Evolutionary conservation across 768 basidiomycete species (phyloP), one percentile per base, ranked within the genome.

Genomic region (Sporobolomyces pararoseus): DNA sequence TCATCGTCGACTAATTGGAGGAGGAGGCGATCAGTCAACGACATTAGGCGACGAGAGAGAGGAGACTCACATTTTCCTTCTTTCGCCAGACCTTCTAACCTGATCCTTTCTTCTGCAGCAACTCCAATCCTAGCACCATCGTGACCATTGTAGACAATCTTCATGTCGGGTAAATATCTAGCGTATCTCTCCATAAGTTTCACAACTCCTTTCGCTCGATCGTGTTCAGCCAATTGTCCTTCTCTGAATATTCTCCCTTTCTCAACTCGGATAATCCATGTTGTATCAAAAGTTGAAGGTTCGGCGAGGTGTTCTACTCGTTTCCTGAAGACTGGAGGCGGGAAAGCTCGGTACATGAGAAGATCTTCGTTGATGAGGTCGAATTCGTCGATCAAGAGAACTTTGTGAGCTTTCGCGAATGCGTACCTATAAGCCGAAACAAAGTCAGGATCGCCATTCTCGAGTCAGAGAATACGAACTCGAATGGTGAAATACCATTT

Each of bases 361-460:
- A 79, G 74, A 44, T 77, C 76, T 31, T 75, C 60, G 58, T 77
- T 71, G 67, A 79, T 79, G n/a, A 74, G 70, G 72, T 79, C 77
- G 63, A 77, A 79, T 69, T 79, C 78, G 75, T 75, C 70, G 71
- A 72, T 70, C 27, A 77, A 57, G 37, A 76, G 63, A 16, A 77
- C 73, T 19, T 65, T 59, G 54, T 76, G 71, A 21, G 71, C 65
- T 39, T 55, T 67, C 31, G 70, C 67, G 68, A 74, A 73, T 23
- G 66, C 65, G 55, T 67, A 73, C 72, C 70, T 70, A 51, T 27
- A 10, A 9, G 9, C 16, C 23, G 7, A n/a, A 39, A 14, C 12
- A 46, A 4, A 31, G 31, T 25, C 34, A 29, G 42, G 16, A 42
- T 2, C 19, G 1, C 10, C n/a, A 27, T n/a, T 17, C 13, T 19